phyloP scores from a whole-genome alignment of 1,284 basidiomycete species.

The Fomitopsis betulina region DNA sequence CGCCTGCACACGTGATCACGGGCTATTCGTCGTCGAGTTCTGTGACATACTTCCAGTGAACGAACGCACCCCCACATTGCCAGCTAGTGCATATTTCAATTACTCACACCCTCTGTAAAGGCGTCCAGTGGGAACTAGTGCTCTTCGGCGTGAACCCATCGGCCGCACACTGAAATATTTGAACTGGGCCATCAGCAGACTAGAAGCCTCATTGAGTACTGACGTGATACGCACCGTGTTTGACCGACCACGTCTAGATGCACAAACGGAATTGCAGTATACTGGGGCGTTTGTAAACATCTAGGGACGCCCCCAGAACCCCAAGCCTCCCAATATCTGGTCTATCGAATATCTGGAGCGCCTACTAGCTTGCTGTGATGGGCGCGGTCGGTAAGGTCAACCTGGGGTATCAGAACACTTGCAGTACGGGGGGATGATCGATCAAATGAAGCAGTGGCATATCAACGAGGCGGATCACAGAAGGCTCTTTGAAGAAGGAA shows the following conservation, averaged over 20 bases:
- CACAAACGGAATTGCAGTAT: too few species aligned
- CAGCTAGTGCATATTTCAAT: neutral
- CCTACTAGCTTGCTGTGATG: neutral
- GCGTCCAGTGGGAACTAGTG: neutral
- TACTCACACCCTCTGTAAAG: neutral
- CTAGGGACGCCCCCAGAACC: neutral
- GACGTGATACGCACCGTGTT: neutral
- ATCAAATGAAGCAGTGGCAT: neutral
- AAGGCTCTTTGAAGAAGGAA: neutral
- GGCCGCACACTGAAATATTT: neutral
- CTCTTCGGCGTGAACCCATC: neutral
- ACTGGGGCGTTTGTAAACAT: neutral
- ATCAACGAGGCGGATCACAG: neutral
- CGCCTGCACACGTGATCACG: neutral
- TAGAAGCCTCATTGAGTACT: neutral
- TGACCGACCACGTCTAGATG: too few species aligned
- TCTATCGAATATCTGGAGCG: too few species aligned
- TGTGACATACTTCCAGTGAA: too few species aligned
- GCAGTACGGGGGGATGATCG: neutral
- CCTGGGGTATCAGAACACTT: neutral
- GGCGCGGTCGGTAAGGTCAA: neutral
- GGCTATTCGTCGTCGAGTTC: neutral
- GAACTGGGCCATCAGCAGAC: neutral
- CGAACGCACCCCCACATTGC: neutral
- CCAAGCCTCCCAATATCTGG: too few species aligned